phyloP scores from a whole-genome alignment of 1,284 basidiomycete genomes.

The Ceraceosorus bombacis region DNA sequence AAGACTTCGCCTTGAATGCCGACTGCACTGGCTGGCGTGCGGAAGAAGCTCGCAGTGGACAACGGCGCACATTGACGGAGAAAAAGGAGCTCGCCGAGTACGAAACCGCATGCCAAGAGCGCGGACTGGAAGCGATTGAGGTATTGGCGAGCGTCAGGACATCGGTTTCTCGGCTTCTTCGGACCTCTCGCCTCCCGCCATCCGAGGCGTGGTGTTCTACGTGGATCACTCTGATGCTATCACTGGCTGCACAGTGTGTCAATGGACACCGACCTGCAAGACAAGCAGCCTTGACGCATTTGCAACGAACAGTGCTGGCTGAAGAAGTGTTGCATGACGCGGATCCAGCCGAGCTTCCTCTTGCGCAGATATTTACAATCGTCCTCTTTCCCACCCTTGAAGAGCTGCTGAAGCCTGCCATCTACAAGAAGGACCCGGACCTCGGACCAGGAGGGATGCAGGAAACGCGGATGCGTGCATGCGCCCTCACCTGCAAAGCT shows the following conservation, averaged over 20 bases:
- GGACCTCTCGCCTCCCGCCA: conserved; percentile 9
- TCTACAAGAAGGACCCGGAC: conserved; percentile 66
- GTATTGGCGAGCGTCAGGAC: conserved; percentile 54
- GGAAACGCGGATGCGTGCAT: conserved; percentile 79
- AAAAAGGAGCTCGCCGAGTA: conserved; percentile 44
- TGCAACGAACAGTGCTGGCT: conserved; percentile 80
- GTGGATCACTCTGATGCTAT: conserved; percentile 69
- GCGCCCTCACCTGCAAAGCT: conserved; percentile 80
- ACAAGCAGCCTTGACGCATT: conserved; percentile 69
- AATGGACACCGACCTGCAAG: conserved; percentile 79
- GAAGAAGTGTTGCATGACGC: conserved; percentile 60
- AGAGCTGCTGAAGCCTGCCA: conserved; percentile 77
- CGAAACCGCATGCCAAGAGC: conserved; percentile 52
- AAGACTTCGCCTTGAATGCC: conserved; percentile 64
- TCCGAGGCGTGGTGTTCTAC: conserved; percentile 65
- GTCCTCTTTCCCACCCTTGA: conserved; percentile 88
- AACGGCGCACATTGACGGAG: conserved; percentile 38
- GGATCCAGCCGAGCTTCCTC: conserved; percentile 35
- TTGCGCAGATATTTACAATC: conserved; percentile 77
- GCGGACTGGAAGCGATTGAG: conserved; percentile 75
- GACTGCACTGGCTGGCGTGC: conserved; percentile 3
- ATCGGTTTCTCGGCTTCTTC: conserved; percentile 31
- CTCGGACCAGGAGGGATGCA: conserved; percentile 61
- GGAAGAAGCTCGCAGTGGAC: background rate
- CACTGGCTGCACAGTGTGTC: conserved; percentile 74